These are phyloP conservation scores for Vitis amurensis DNA, from an alignment of 164 flowering plant species.

Conservation along the genomic window DNA sequence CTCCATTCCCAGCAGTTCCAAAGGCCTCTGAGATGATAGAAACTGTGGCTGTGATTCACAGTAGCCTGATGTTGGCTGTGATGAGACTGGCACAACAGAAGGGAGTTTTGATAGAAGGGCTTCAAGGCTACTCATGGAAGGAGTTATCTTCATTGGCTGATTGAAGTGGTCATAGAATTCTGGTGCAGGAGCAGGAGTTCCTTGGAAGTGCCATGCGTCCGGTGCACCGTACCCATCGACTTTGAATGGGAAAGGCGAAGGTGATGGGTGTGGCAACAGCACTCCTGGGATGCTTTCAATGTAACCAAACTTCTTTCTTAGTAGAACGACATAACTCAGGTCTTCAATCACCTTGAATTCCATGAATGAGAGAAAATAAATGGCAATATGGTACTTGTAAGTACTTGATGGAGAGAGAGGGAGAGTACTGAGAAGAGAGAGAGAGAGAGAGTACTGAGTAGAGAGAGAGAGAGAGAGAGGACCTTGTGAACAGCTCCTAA, in stretches of 20 bases:
- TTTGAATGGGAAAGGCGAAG: conserved; percentile 62
- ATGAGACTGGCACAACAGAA: conserved; percentile 59
- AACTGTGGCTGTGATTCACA: conserved; percentile 24
- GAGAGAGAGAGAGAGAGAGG: conserved; percentile 25
- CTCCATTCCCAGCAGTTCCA: conserved; percentile 35
- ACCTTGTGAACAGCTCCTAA: conserved; percentile 88
- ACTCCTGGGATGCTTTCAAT: conserved; percentile 96
- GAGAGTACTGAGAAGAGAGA: not conserved
- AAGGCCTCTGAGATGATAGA: conserved; percentile 21
- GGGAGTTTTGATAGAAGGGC: conserved; percentile 96
- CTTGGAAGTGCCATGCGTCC: conserved; percentile 47
- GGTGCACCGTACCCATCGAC: conserved; percentile 29
- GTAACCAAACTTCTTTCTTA: conserved; percentile 79
- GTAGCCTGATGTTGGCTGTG: conserved; percentile 27
- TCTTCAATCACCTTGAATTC: conserved; percentile 73
- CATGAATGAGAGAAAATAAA: not conserved
- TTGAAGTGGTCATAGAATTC: conserved; percentile 36
- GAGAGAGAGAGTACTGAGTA: conserved; percentile 4
- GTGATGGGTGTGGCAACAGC: conserved; percentile 89
- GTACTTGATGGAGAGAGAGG: not conserved
- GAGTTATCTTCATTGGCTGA: conserved; percentile 63
- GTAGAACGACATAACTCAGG: conserved; percentile 67
- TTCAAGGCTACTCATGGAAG: conserved; percentile 97
- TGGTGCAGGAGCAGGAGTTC: conserved; percentile 14
- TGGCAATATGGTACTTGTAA: not conserved